Percentiles rank a stretch among this genome's conserved stretches.
Conservation (phyloP, 1,139 yeast genomes). For the Lodderomyces margitis region DNA sequence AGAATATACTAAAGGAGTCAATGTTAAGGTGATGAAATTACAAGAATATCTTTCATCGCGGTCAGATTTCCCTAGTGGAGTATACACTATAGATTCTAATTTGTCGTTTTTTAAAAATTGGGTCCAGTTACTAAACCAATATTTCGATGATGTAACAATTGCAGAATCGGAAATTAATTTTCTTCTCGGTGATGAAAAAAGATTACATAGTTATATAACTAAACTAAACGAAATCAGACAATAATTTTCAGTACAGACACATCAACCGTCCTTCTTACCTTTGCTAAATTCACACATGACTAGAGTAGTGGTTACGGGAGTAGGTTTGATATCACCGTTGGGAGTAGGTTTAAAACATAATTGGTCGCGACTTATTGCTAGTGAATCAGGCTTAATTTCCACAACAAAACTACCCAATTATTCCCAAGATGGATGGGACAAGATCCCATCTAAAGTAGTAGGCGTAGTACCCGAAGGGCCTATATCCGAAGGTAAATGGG, state of each 20-base stretch:
- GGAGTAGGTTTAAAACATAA: slow-evolving; percentile 63
- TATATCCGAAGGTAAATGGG: slow-evolving; percentile 51
- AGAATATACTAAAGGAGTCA: slow-evolving; percentile 12
- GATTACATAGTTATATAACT: slow-evolving; percentile 29
- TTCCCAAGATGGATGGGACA: slow-evolving; percentile 42
- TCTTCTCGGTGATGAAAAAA: slow-evolving; percentile 43
- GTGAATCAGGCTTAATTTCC: slow-evolving; percentile 57
- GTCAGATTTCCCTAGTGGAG: neutral
- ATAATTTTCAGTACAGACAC: too few relatives aligned
- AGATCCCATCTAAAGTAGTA: slow-evolving; percentile 72
- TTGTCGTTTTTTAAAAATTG: slow-evolving; percentile 27
- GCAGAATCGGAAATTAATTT: slow-evolving; percentile 35
- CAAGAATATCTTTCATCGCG: slow-evolving; percentile 14
- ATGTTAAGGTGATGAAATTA: slow-evolving; percentile 29
- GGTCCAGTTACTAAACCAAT: slow-evolving; percentile 26
- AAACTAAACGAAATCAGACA: slow-evolving; percentile 1
- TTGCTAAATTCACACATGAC: slow-evolving; percentile 18
- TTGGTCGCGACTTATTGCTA: slow-evolving; percentile 53
- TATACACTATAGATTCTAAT: slow-evolving; percentile 3
- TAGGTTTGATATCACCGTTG: slow-evolving; percentile 82
- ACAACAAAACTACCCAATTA: slow-evolving; percentile 50
- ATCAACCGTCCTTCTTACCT: too few relatives aligned
- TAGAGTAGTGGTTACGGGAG: slow-evolving; percentile 82
- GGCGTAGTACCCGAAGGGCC: slow-evolving; percentile 68
- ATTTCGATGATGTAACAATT: slow-evolving; percentile 21